Evolutionary conservation across 2,329 filamentous ascomycete genomes (phyloP).

Genomic region (Dactylellina sp.): DNA sequence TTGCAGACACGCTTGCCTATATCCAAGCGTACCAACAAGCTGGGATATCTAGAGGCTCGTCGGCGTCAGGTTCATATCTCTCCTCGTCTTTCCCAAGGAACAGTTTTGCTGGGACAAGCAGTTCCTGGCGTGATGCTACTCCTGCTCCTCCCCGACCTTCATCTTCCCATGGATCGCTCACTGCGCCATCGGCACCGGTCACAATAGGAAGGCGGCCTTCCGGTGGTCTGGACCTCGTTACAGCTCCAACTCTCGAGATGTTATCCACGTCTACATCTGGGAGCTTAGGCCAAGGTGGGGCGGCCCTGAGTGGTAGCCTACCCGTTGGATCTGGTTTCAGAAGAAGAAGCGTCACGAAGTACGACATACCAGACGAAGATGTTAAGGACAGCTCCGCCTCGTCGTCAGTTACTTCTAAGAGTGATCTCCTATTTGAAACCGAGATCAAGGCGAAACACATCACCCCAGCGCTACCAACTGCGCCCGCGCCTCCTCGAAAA

Average conservation of each 20-base stretch:
- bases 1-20: constrained; percentile 52
- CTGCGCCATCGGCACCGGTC: constrained; percentile 25
- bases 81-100: constrained; percentile 55
- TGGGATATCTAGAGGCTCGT: constrained; percentile 52
- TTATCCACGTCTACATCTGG: constrained; percentile 42
- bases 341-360: constrained; percentile 55
- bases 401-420: constrained; percentile 54
- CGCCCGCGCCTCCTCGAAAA: constrained; percentile 19
- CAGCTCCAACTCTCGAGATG: constrained; percentile 51
- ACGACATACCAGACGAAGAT: constrained; percentile 56
- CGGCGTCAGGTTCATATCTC: constrained; percentile 48
- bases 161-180: constrained; percentile 40
- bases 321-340: constrained; percentile 45
- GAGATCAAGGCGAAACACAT: constrained; percentile 19
- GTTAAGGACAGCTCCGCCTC: constrained; percentile 57
- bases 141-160: constrained; percentile 49
- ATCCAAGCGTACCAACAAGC: constrained; percentile 54
- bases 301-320: constrained; percentile 38
- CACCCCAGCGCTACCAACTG: constrained; percentile 1
- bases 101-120: constrained; percentile 42
- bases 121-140: constrained; percentile 45
- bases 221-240: constrained; percentile 43
- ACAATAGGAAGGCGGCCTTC: constrained; percentile 43
- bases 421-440: constrained; percentile 32
- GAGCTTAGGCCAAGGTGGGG: constrained; percentile 17